Evolutionary conservation across 176 grass and related monocot species (phyloP).

Genomic region (Oryza longistaminata): DNA sequence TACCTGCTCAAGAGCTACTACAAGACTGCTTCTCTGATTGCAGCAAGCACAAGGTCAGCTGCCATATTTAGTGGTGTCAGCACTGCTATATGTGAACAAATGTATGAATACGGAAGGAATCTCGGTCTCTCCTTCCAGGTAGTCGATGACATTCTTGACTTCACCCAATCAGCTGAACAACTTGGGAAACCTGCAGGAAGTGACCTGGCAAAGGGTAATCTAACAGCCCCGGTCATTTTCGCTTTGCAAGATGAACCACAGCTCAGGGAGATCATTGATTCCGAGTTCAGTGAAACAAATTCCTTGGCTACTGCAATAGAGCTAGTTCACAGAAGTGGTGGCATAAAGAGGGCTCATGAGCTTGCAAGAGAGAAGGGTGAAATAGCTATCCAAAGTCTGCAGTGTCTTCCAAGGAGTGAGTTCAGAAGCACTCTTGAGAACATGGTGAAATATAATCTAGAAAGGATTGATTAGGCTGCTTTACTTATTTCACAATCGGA

Average conservation of each 20-base stretch:
- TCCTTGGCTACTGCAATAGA: slow-evolving; percentile 61
- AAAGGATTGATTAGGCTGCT: slow-evolving; percentile 57
- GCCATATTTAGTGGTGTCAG: slow-evolving; percentile 66
- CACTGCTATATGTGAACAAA: slow-evolving; percentile 53
- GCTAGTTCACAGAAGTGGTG: slow-evolving; percentile 57
- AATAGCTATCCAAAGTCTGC: slow-evolving; percentile 50
- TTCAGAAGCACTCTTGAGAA: slow-evolving; percentile 64
- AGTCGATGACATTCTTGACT: slow-evolving; percentile 88
- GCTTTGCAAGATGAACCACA: slow-evolving; percentile 53
- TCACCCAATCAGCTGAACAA: slow-evolving; percentile 86
- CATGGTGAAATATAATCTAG: slow-evolving; percentile 61
- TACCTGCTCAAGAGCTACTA: slow-evolving; percentile 92
- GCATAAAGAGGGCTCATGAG: slow-evolving; percentile 60
- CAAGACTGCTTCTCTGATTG: slow-evolving; percentile 72
- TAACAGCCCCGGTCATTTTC: slow-evolving; percentile 76
- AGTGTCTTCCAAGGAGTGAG: slow-evolving; percentile 57
- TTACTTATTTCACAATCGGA: slow-evolving; percentile 14
- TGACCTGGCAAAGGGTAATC: slow-evolving; percentile 66
- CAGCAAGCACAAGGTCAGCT: slow-evolving; percentile 74
- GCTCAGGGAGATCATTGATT: slow-evolving; percentile 68
- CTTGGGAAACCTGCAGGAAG: slow-evolving; percentile 67
- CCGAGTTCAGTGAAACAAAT: slow-evolving; percentile 58
- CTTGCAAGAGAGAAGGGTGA: slow-evolving; percentile 68
- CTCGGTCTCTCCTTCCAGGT: slow-evolving; percentile 78
- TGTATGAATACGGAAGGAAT: slow-evolving; percentile 78